Base-by-base conservation (phyloP, 768 basidiomycete genomes). In the Suillus discolor region DNA sequence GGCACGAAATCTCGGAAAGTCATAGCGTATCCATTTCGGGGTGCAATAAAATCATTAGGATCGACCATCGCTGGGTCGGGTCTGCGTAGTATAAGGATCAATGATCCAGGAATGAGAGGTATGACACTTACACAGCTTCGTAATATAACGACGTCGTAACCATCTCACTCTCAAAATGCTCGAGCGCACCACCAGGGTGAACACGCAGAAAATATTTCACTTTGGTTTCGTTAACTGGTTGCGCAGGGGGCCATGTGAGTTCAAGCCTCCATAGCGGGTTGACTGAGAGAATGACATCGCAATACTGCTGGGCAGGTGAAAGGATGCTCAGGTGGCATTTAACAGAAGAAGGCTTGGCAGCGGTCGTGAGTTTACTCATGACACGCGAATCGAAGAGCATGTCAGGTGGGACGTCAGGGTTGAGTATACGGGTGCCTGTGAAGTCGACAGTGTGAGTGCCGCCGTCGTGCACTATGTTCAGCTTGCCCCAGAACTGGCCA, bases 21-120 rank as follows among this genome's bases (percentile, higher is more conserved):
- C 92, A 95, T 92, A 1, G 93, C 93, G 70, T 87, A 95, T 67
- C 93, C 89, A 72, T 94, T 95, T 57, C 90, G 85, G 11, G 92
- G 91, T 1, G 89, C 87, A 66, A 95, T 87, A 71, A 91, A 92
- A 64, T 92, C 90, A 62, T 84, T 83, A 5, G 92, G 92, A 71
- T 94, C 91, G 45, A 93, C 79, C 85, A 91, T 88, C 11, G 79
- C 77, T 18, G 89, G 85, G 65, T 95, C 92, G 0, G 93, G 93
- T 71, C 93, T 95, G 70, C n/a, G 20, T 54, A 62, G n/a, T 47
- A 53, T 51, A 41, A 45, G 28, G 66, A 28, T 66, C 53, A 67
- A 63, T 45, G 18, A 49, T 54, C 25, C 61, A 57, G 36, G 11
- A 16, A 34, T 44, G 44, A 39, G 39, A 23, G 20, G 28, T 15